A percentile compares a stretch with the other conserved stretches of the same genome.
Evolutionary conservation across 768 basidiomycete genomes (phyloP).

Genomic region (Gloeophyllum trabeum): DNA sequence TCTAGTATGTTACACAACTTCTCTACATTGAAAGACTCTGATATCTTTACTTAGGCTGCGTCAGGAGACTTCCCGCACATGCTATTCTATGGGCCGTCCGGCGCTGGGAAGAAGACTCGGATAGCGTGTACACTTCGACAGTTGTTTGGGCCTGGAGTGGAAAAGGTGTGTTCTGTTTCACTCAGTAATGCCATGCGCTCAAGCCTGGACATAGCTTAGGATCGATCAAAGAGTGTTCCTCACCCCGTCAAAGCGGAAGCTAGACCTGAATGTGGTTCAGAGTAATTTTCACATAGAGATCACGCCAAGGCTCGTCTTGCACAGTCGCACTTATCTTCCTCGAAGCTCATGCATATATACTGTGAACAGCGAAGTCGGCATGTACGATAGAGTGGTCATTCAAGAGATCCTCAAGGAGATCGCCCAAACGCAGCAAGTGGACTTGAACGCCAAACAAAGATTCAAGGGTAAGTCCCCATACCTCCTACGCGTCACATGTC

Average conservation of each 20-base stretch:
- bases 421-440: slow-evolving; percentile 97
- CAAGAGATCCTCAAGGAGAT: slow-evolving; percentile 98
- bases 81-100: slow-evolving; percentile 94
- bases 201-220: slow-evolving; percentile 52
- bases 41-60: slow-evolving; percentile 40
- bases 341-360: not conserved
- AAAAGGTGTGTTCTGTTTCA: slow-evolving; percentile 51
- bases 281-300: slow-evolving; percentile 98
- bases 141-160: slow-evolving; percentile 84
- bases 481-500: not conserved
- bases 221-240: slow-evolving; percentile 96
- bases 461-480: slow-evolving; percentile 72
- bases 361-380: slow-evolving; percentile 77
- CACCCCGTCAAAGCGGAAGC: slow-evolving; percentile 86
- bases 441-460: slow-evolving; percentile 86
- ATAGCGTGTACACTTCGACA: slow-evolving; percentile 84
- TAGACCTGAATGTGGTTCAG: slow-evolving; percentile 95
- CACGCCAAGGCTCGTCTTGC: slow-evolving; percentile 69
- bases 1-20: slow-evolving; percentile 35
- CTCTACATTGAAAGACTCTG: not conserved
- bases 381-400: slow-evolving; percentile 88
- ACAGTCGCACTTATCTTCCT: not conserved
- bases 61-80: slow-evolving; percentile 96
- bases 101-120: slow-evolving; percentile 96
- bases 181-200: not conserved